These are phyloP conservation scores for Rhizophagus sp. DNA, from an alignment of 192 early-diverging fungal genomes.

Conservation along the genomic window DNA sequence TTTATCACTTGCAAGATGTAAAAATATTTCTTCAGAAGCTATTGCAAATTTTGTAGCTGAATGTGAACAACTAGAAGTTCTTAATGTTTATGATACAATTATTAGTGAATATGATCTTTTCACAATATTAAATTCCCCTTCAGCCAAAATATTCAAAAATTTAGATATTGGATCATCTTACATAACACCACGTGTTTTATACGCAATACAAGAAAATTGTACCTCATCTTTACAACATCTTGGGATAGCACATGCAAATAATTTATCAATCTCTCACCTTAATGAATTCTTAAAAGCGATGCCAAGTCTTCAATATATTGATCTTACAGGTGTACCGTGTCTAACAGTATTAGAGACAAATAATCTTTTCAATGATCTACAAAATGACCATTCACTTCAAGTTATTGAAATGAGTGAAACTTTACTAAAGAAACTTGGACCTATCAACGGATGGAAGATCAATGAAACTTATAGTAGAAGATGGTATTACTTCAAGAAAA, in stretches of 20 bases:
- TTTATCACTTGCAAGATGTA: conserved; percentile 13
- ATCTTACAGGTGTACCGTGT: not conserved
- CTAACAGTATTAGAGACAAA: not conserved
- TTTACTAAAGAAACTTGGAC: conserved; percentile 3
- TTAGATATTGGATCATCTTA: conserved; percentile 20
- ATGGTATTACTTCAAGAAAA: not conserved
- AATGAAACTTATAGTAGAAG: conserved; percentile 8
- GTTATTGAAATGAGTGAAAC: conserved; percentile 5
- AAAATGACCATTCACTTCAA: conserved; percentile 6
- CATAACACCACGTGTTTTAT: not conserved
- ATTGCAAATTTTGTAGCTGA: not conserved
- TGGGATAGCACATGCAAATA: not conserved
- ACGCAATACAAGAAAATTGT: conserved; percentile 13
- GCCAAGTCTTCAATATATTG: conserved; percentile 2
- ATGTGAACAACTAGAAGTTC: not conserved
- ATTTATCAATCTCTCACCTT: not conserved
- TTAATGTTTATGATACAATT: conserved; percentile 7
- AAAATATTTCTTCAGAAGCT: conserved; percentile 5
- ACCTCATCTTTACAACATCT: not conserved
- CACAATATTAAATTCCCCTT: conserved; percentile 2
- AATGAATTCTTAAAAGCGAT: not conserved
- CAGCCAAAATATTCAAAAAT: not conserved
- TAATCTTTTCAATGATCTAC: not conserved
- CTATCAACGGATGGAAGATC: not conserved
- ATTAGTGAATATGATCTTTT: conserved; percentile 6